These are phyloP conservation scores for Aspergillus heteromorphus DNA, from an alignment of 495 filamentous ascomycete species.

Conservation along the genomic window DNA sequence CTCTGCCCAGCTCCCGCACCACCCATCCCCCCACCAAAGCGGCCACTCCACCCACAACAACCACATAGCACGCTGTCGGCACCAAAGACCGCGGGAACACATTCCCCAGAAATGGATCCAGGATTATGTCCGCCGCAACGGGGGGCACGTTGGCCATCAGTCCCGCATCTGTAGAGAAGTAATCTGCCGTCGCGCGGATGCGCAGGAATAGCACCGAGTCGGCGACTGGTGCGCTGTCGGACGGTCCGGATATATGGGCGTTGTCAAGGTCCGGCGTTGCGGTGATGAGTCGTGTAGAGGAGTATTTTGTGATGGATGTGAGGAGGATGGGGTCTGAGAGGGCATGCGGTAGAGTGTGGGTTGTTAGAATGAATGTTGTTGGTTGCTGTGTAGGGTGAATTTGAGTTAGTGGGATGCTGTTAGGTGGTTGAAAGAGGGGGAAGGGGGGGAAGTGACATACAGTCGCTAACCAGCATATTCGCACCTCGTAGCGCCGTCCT, in stretches of 20 bases:
- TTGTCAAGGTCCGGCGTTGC: neutral
- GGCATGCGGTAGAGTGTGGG: slow-evolving; percentile 53
- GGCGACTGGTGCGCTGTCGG: slow-evolving; percentile 3
- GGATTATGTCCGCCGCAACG: slow-evolving; percentile 76
- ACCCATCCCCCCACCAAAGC: slow-evolving; percentile 40
- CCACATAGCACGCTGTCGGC: slow-evolving; percentile 58
- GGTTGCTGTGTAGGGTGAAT: slow-evolving; percentile 63
- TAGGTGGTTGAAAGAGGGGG: neutral
- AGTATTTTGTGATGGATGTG: slow-evolving; percentile 58
- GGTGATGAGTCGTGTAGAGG: slow-evolving; percentile 41
- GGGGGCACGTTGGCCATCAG: slow-evolving; percentile 73
- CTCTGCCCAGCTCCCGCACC: slow-evolving; percentile 23
- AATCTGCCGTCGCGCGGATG: slow-evolving; percentile 73
- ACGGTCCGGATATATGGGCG: neutral
- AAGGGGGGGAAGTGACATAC: slow-evolving; percentile 50
- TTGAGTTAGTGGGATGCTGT: neutral
- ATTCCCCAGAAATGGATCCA: slow-evolving; percentile 79
- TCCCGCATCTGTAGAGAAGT: slow-evolving; percentile 64
- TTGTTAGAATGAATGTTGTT: slow-evolving; percentile 67
- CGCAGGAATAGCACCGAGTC: slow-evolving; percentile 72
- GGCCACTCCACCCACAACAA: slow-evolving; percentile 48
- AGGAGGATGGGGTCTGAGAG: slow-evolving; percentile 57
- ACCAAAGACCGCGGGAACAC: slow-evolving; percentile 65
- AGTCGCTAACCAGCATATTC: slow-evolving; percentile 90
- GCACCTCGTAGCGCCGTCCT: slow-evolving; percentile 80